Conservation (phyloP, 192 early-diverging fungal species). For the Entophlyctis luteolus region DNA sequence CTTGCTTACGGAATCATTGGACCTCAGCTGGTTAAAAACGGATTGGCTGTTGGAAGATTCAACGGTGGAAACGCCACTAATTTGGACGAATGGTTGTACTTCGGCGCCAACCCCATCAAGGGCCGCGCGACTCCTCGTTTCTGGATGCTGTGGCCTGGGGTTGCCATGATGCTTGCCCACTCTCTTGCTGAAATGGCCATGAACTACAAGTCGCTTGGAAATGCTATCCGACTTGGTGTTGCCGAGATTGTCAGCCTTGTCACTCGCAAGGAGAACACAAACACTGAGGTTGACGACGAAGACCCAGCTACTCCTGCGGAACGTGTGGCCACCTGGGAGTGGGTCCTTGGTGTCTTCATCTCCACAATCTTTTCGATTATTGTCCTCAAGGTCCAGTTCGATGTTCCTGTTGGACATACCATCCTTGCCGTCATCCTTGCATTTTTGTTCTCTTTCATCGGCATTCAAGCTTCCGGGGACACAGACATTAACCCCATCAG, state of each 20-base stretch:
- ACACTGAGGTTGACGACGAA: conserved; percentile 24
- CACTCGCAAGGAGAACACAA: background rate
- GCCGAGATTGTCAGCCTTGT: conserved; percentile 9
- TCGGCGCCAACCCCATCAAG: background rate
- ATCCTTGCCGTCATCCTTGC: conserved; percentile 68
- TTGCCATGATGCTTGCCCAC: conserved; percentile 60
- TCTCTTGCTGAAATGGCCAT: conserved; percentile 60
- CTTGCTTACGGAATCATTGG: conserved; percentile 59
- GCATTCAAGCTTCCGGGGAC: conserved; percentile 74
- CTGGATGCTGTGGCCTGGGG: conserved; percentile 70
- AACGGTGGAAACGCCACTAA: background rate
- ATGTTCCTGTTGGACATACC: conserved; percentile 62
- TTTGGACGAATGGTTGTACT: conserved; percentile 6
- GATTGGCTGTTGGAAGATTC: conserved; percentile 15
- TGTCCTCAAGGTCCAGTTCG: conserved; percentile 63
- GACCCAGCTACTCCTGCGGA: conserved; percentile 44
- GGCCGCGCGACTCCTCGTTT: conserved; percentile 47
- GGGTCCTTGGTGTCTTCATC: conserved; percentile 59
- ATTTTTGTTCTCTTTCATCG: conserved; percentile 70
- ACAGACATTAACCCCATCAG: conserved; percentile 82
- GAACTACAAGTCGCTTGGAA: conserved; percentile 42
- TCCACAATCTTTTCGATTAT: conserved; percentile 55
- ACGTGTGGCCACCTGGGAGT: conserved; percentile 57
- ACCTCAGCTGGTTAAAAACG: conserved; percentile 41
- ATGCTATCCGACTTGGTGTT: conserved; percentile 42